Base-by-base conservation (phyloP, 352 stramenopile genomes). In the Phytopythium montanum region DNA sequence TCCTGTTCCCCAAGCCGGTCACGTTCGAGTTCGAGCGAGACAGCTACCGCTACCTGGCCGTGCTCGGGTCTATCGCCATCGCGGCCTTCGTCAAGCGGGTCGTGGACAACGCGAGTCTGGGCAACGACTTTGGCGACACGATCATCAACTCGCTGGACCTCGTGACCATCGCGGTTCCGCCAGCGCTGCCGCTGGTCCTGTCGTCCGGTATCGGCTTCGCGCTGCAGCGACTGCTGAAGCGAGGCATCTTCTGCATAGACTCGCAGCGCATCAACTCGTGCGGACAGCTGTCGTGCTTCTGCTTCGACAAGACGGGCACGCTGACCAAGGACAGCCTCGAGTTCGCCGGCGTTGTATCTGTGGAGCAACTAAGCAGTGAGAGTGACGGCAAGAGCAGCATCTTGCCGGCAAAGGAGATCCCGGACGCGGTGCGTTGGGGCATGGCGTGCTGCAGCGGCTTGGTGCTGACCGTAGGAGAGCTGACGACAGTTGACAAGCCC, bases 301-400 rank as follows among this genome's bases (percentile, higher is more conserved):
- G 76, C 65, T 88, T 88, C 38, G 79, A 88, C 56, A 88, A 88
- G 68, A 88, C 79, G 5, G 76, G 79, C 1, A 88, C 79, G 29
- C 59, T 88, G 9, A 88, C 79, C 2, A 45, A 83, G 42, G 72
- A 86, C 12, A 46, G 65, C 18, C 64, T 87, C 9, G 68, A 68
- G n/a, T 72, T 87, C 16, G 54, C 71, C 4, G 76, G 76, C 2
- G 64, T 84, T 8, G 68, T 71, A 16, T 3, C 48, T 9, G 5
- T 41, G 14, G 16, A 28, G 5, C 3, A 2, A 13, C 14, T 23
- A 14, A 2, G 25, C 7, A 21, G 5, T 21, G 41, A 48, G 8
- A 28, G 41, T 19, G 19, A 21, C 4, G 9, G 28, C 6, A 18
- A 45, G 4, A 25, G 13, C 19, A 28, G 12, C 5, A 56, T 56